phyloP scores from a whole-genome alignment of 2,329 filamentous ascomycete species.

The Diplodia mutila region DNA sequence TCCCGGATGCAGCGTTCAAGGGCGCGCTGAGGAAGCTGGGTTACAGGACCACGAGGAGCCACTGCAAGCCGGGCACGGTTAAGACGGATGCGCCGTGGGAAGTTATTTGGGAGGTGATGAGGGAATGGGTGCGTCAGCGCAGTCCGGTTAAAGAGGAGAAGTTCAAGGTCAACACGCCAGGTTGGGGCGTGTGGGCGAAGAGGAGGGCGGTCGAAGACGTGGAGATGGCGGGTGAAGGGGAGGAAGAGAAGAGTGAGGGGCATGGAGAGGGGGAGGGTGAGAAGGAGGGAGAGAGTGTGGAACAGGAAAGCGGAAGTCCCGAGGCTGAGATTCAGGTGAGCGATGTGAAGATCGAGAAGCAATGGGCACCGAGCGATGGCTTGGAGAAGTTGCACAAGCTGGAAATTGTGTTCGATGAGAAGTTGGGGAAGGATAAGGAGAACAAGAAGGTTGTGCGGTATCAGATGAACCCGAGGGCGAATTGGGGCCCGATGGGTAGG shows the following conservation, averaged over 20 bases:
- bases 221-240: slow-evolving; percentile 32
- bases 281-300: slow-evolving; percentile 31
- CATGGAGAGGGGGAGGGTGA: slow-evolving; percentile 45
- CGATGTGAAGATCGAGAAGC: not conserved
- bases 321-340: not conserved
- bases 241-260: slow-evolving; percentile 36
- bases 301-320: not conserved
- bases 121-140: slow-evolving; percentile 85
- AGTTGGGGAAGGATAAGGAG: slow-evolving; percentile 70
- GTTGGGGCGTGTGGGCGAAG: slow-evolving; percentile 67
- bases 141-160: slow-evolving; percentile 74
- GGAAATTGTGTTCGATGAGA: slow-evolving; percentile 77
- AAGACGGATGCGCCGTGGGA: slow-evolving; percentile 93
- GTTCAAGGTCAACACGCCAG: slow-evolving; percentile 70
- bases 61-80: slow-evolving; percentile 86
- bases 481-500: slow-evolving; percentile 84
- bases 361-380: not conserved
- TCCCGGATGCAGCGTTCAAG: slow-evolving; percentile 75
- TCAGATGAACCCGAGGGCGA: slow-evolving; percentile 84
- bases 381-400: slow-evolving; percentile 43
- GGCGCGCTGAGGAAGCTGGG: slow-evolving; percentile 82
- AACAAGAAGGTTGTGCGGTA: slow-evolving; percentile 76
- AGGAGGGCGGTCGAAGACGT: slow-evolving; percentile 36
- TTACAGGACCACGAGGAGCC: slow-evolving; percentile 81
- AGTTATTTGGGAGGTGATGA: slow-evolving; percentile 89